Evolutionary conservation across 2,329 filamentous ascomycete genomes (phyloP), one percentile per base, ranked within the genome.

Genomic region (Fusarium concolor): DNA sequence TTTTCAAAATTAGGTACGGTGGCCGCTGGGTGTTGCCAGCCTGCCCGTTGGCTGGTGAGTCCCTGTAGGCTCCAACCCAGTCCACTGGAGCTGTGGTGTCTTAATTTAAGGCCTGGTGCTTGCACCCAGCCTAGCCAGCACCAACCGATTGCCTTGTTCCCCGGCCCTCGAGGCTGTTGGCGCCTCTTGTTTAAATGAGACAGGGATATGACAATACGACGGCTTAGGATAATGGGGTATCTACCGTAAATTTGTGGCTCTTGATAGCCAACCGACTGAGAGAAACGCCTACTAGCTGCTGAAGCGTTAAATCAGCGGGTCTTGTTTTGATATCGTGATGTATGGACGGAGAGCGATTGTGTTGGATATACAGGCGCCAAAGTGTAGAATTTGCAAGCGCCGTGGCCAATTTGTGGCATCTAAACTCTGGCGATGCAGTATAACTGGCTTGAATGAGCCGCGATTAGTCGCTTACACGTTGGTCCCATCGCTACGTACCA

Each of bases 61-160:
- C 45, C 50, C 60, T 35, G 33, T 33, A 33, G 14, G 31, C 57
- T 41, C 41, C 22, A 47, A 29, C n/a, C 42, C n/a, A 54, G 41
- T 24, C 42, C n/a, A 54, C 49, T 44, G 49, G 18, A 51, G 42
- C 41, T 38, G 61, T 59, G 56, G 51, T 62, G 65, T 53, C 44
- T 62, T 72, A 74, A 73, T 72, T 73, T 73, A 64, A 74, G 66
- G 59, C 62, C 68, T 45, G 56, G 58, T 65, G 58, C 63, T 56
- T 56, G 46, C 64, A 57, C 42, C 54, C 54, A 68, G 33, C 33
- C 15, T 17, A 35, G 15, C 33, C 15, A n/a, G 58, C 68, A 42
- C 65, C 56, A 65, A 62, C 65, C 50, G 61, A 62, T 70, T 61
- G 59, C 51, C 52, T 56, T 63, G 49, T 52, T 62, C 70, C 57